phyloP scores from a whole-genome alignment of 2,329 filamentous ascomycete species.

The Colletotrichum eleusines region DNA sequence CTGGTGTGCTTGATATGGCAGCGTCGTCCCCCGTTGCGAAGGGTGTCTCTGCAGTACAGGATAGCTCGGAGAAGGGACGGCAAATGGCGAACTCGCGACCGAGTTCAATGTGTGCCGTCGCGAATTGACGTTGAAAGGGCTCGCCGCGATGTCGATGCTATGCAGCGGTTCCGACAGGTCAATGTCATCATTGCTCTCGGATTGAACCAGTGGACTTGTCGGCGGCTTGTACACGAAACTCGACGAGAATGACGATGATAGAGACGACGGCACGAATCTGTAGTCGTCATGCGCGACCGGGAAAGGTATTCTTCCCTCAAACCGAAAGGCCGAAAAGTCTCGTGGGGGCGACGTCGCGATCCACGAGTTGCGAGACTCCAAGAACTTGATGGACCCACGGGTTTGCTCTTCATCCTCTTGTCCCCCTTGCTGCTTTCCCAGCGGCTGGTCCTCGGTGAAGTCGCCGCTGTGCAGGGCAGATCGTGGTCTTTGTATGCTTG shows the following conservation, averaged over 20 bases:
- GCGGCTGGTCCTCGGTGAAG: constrained; percentile 62
- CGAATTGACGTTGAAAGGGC: constrained; percentile 50
- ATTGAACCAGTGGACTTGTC: constrained; percentile 92
- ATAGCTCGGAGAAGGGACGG: constrained; percentile 54
- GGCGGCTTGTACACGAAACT: constrained; percentile 89
- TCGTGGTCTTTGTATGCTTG: constrained; percentile 82
- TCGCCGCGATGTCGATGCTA: constrained; percentile 61
- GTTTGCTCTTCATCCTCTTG: constrained; percentile 21
- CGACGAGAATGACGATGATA: constrained; percentile 79
- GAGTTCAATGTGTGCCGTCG: constrained; percentile 81
- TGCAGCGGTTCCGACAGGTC: constrained; percentile 70
- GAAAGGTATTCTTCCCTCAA: constrained; percentile 52
- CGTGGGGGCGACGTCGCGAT: constrained; percentile 68
- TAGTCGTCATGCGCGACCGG: constrained; percentile 53
- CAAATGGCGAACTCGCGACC: constrained; percentile 61
- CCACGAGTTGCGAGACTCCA: constrained; percentile 55
- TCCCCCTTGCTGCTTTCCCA: constrained; percentile 5
- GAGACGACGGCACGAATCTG: constrained; percentile 66
- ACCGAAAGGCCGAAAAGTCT: constrained; percentile 61
- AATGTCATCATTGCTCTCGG: constrained; percentile 84
- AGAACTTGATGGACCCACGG: constrained; percentile 34
- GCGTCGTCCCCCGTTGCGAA: constrained; percentile 68
- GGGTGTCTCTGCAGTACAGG: constrained; percentile 40
- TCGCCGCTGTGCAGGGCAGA: constrained; percentile 80
- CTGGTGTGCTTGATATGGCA: constrained; percentile 82